A percentile compares a stretch with the other conserved stretches of the same genome.
Conservation (phyloP, 108 stramenopile genomes). For the Skeletonema costatum region DNA sequence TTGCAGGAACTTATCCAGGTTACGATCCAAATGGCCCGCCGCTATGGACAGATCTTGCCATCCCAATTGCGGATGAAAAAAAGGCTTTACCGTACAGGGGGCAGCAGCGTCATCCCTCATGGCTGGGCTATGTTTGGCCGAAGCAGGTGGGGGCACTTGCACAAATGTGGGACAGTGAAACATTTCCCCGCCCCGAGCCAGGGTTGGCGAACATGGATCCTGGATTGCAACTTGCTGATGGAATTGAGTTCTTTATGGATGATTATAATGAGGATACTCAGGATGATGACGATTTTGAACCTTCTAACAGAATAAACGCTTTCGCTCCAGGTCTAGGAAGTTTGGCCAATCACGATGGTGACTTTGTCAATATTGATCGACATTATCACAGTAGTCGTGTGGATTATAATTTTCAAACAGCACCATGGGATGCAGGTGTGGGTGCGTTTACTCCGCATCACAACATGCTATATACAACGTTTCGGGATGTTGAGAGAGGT, state of each 20-base stretch:
- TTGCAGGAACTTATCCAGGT: conserved; percentile 28
- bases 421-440: conserved; percentile 61
- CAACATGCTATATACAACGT: conserved; percentile 24
- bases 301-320: conserved; percentile 17
- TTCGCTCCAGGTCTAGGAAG: conserved; percentile 49
- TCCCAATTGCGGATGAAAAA: conserved; percentile 53
- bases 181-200: conserved; percentile 16
- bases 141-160: conserved; percentile 3
- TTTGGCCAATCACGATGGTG: conserved; percentile 39
- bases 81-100: conserved; percentile 58
- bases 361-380: conserved; percentile 41
- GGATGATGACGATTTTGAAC: neutral
- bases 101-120: conserved; percentile 47
- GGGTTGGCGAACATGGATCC: conserved; percentile 20
- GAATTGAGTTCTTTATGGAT: conserved; percentile 34
- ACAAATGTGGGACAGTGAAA: neutral
- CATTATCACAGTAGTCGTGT: neutral
- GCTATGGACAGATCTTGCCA: conserved; percentile 46
- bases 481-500: conserved; percentile 45
- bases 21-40: conserved; percentile 7
- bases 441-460: conserved; percentile 75
- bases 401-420: conserved; percentile 21
- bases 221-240: conserved; percentile 29
- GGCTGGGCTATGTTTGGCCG: conserved; percentile 57
- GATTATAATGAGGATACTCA: conserved; percentile 1